Conservation (phyloP, 148 eudicot genomes). For the Fallopia convolvulus region DNA sequence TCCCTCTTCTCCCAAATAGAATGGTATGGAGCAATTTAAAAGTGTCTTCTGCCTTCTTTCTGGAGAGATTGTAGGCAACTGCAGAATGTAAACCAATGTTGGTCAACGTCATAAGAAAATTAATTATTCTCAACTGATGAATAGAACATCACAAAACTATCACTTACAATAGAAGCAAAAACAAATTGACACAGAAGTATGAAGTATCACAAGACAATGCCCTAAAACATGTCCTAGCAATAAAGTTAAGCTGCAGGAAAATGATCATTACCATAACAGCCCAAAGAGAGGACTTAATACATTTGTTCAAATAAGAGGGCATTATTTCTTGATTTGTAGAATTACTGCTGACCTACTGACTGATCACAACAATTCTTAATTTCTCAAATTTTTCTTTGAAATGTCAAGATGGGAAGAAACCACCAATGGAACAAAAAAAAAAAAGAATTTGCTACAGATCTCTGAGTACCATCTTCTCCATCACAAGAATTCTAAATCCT, state of each 20-base stretch:
- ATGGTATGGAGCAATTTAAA: slow-evolving; percentile 67
- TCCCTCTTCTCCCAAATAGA: slow-evolving; percentile 79
- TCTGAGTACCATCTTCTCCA: background rate
- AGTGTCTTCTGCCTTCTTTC: slow-evolving; percentile 63
- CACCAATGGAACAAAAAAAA: background rate
- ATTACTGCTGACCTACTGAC: background rate
- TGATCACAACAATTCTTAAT: background rate
- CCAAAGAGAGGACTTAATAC: background rate
- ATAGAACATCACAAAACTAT: background rate
- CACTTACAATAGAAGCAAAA: background rate
- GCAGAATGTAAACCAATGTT: slow-evolving; percentile 9
- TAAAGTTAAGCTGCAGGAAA: background rate
- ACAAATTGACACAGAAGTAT: background rate
- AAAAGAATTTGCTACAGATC: background rate
- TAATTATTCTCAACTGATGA: background rate
- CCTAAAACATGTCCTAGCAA: background rate
- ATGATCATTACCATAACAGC: background rate
- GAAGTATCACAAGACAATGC: background rate
- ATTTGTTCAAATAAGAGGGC: background rate
- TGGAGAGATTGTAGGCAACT: slow-evolving; percentile 87
- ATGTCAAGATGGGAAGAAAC: background rate
- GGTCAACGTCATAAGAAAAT: slow-evolving; percentile 6
- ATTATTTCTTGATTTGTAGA: background rate
- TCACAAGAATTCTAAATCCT: background rate
- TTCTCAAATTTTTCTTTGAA: background rate